Evolutionary conservation across 306 rosid species (phyloP), one percentile per base, ranked within the genome.

Genomic region (Vicia faba): DNA sequence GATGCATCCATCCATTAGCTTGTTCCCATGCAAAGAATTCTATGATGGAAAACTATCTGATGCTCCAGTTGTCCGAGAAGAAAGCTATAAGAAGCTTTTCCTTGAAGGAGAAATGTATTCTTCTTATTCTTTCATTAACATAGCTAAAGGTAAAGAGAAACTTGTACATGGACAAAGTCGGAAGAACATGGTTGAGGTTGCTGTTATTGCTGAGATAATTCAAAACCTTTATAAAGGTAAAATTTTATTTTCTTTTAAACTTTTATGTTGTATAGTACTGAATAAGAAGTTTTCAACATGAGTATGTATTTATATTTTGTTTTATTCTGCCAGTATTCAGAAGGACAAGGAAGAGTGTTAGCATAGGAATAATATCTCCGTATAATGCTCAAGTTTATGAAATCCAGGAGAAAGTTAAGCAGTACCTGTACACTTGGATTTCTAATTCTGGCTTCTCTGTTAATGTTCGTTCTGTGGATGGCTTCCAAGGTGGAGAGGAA

Each of bases 401-500:
- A 46, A 81, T 84, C 71, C 63, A 75, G 11, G 70, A 86, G 56
- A 77, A 69, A 15, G 16, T 86, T 12, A 53, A 50, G 70, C 46
- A 39, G 8, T 77, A 66, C 69, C 31, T 8, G 18, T 10, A 20
- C 23, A 20, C 2, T 20, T 20, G 8, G 0, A 40, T 12, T 65
- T 65, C 38, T 8, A n/a, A 61, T 10, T 0, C 53, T 4, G 72
- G 49, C 7, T 86, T 83, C 69, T 66, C 56, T 11, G 70, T 83
- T 20, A 79, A 69, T 61, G 83, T 84, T 44, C 83, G 85, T 9
- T 68, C 85, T 28, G 65, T 86, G 11, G 88, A 83, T 68, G 88
- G 88, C 0, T 79, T 86, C 67, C 91, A 86, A 86, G 91, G 91
- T 2, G 85, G 83, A 0, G 88, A 86, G 38, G 86, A 83, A 54